These are phyloP conservation scores for Orbilia quercus DNA, from an alignment of 2,329 filamentous ascomycete genomes.

Conservation along the genomic window DNA sequence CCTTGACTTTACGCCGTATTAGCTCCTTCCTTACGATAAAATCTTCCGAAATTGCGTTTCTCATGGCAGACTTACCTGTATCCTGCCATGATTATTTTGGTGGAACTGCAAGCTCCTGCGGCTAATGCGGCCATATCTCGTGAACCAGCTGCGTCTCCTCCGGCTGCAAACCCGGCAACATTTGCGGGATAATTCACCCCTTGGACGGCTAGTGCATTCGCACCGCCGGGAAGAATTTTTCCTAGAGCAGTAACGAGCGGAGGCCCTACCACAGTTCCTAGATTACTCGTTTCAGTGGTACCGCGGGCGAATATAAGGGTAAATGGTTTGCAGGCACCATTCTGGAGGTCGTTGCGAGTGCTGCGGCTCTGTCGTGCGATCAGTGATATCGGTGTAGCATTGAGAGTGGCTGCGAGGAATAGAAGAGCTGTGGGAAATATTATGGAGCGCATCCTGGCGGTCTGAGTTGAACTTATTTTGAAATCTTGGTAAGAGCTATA, in stretches of 20 bases:
- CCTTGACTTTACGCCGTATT: constrained; percentile 59
- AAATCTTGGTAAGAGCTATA: not conserved
- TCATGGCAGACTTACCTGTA: constrained; percentile 21
- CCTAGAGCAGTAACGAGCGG: constrained; percentile 58
- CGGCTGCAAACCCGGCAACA: constrained; percentile 57
- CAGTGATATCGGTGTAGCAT: not conserved
- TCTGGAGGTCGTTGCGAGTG: constrained; percentile 33
- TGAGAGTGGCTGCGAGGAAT: not conserved
- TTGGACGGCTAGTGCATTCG: constrained; percentile 58
- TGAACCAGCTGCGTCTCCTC: constrained; percentile 58
- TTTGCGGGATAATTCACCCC: constrained; percentile 60
- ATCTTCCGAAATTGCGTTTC: not conserved
- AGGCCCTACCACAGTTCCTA: constrained; percentile 60
- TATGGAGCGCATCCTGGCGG: not conserved
- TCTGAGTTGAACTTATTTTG: not conserved
- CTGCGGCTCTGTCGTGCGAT: constrained; percentile 4
- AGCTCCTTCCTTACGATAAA: not conserved
- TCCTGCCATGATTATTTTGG: constrained; percentile 23
- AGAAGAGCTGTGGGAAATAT: not conserved
- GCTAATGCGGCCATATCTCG: constrained; percentile 26
- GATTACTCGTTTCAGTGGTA: constrained; percentile 60
- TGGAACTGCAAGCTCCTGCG: constrained; percentile 6
- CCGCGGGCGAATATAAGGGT: constrained; percentile 61
- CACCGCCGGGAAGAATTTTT: constrained; percentile 39
- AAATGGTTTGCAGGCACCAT: constrained; percentile 44